phyloP scores from a whole-genome alignment of 306 rosid genomes.

The Malus sylvestris region DNA sequence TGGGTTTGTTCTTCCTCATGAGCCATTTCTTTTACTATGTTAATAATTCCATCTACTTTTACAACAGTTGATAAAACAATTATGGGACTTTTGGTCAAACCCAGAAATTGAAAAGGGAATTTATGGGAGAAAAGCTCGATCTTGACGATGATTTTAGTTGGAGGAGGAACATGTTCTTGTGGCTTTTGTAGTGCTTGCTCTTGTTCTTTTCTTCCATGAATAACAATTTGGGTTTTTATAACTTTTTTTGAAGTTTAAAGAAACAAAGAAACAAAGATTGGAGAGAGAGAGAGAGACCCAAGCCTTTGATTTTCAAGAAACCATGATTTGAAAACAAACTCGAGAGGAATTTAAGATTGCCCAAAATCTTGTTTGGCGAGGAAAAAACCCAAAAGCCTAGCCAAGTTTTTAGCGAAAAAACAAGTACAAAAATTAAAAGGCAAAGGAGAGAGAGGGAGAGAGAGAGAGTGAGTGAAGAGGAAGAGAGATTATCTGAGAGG shows the following conservation, averaged over 20 bases:
- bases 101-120: not conserved
- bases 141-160: not conserved
- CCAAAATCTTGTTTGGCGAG: slow-evolving; percentile 31
- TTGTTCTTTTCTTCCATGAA: not conserved
- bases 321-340: slow-evolving; percentile 11
- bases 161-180: not conserved
- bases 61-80: not conserved
- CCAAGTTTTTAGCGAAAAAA: slow-evolving; percentile 25
- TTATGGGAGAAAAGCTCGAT: not conserved
- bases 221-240: not conserved
- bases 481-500: slow-evolving; percentile 24
- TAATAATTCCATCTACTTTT: slow-evolving; percentile 23
- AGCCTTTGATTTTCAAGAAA: slow-evolving; percentile 15
- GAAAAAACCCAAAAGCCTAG: slow-evolving; percentile 33
- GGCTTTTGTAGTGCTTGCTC: not conserved
- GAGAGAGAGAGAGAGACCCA: not conserved
- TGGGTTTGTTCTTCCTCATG: slow-evolving; percentile 40
- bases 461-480: not conserved
- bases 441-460: not conserved
- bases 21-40: slow-evolving; percentile 36
- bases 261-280: slow-evolving; percentile 13
- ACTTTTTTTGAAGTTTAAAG: slow-evolving; percentile 7
- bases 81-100: not conserved
- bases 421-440: not conserved
- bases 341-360: slow-evolving; percentile 10